Base-by-base conservation (phyloP, 2,329 filamentous ascomycete species). In the Bipolaris cookei region DNA sequence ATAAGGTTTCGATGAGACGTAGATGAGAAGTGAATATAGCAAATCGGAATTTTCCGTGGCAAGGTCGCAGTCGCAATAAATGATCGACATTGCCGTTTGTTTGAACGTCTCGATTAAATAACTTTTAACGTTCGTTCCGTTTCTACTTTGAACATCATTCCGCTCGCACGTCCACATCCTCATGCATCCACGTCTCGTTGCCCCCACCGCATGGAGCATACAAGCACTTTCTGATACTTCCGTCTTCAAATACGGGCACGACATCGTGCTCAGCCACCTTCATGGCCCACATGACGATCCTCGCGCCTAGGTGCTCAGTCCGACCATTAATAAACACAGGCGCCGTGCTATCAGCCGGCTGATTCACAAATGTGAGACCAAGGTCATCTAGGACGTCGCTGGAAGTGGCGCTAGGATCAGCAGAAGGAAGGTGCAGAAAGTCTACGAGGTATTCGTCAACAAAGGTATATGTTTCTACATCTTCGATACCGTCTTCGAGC, bases 251-350 rank as follows among this genome's bases (percentile, higher is more conserved):
- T 3, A 64, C 52, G 7, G 56, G 41, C 18, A 68, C 23, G 5
- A 61, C 51, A 44, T 66, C 65, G 10, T 32, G 55, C 7, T 64
- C 59, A 11, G 51, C 67, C 23, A 70, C 64, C n/a, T 52, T 47
- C 61, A 68, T 66, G 0, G 58, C 69, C 70, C 70, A 73, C 58
- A 68, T 67, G 2, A 68, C 21, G 10, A 69, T 34, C 43, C 64
- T 62, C 0, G 59, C 65, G 1, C 66, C 59, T 8, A 69, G 28
- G 13, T 65, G 59, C 49, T 66, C 62, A 3, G 58, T 62, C 23
- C 49, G 49, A 4, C 54, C 64, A 1, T 49, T 37, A 8, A 68
- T 38, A 32, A 64, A 59, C 8, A 50, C 49, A 28, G 51, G 20
- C 21, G 41, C 20, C 13, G 30, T 1, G 23, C 48, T 42, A 11